These are phyloP conservation scores for Gastrolobium bilobum DNA, from an alignment of 306 rosid species.

Conservation along the genomic window DNA sequence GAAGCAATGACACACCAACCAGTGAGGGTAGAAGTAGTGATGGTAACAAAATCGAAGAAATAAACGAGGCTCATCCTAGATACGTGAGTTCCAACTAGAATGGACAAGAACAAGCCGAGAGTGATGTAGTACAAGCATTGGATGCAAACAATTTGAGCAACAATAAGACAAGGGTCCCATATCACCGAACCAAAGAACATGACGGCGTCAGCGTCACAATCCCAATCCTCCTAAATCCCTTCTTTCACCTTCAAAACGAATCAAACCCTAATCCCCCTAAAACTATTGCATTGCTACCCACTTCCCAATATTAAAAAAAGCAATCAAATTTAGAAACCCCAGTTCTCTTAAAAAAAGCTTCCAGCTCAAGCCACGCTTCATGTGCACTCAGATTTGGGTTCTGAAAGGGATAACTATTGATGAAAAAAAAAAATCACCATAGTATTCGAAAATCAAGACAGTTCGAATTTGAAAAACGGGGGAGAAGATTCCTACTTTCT, in stretches of 20 bases:
- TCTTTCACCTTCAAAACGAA: neutral
- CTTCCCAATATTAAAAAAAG: neutral
- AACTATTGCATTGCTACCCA: neutral
- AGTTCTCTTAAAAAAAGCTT: conserved; percentile 23
- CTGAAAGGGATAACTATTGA: neutral
- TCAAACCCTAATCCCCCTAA: conserved; percentile 10
- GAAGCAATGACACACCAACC: conserved; percentile 84
- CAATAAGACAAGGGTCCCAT: conserved; percentile 90
- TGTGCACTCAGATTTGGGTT: conserved; percentile 53
- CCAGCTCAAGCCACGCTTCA: conserved; percentile 1
- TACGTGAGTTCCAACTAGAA: conserved; percentile 76
- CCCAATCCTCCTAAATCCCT: conserved; percentile 29
- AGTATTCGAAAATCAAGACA: neutral
- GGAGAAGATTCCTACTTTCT: conserved; percentile 20
- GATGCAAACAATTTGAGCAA: conserved; percentile 77
- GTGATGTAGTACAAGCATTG: conserved; percentile 82
- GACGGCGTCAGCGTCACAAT: conserved; percentile 34
- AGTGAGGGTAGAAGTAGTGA: conserved; percentile 70
- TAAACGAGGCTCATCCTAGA: conserved; percentile 80
- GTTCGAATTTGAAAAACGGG: neutral
- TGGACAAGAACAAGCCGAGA: conserved; percentile 67
- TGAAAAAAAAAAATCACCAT: neutral
- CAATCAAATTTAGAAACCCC: conserved; percentile 31
- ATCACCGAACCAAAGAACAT: conserved; percentile 84
- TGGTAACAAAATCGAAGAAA: conserved; percentile 78